Evolutionary conservation across 352 stramenopile genomes (phyloP), one percentile per base, ranked within the genome.

Genomic region (Phytophthora macrochlamydospora): DNA sequence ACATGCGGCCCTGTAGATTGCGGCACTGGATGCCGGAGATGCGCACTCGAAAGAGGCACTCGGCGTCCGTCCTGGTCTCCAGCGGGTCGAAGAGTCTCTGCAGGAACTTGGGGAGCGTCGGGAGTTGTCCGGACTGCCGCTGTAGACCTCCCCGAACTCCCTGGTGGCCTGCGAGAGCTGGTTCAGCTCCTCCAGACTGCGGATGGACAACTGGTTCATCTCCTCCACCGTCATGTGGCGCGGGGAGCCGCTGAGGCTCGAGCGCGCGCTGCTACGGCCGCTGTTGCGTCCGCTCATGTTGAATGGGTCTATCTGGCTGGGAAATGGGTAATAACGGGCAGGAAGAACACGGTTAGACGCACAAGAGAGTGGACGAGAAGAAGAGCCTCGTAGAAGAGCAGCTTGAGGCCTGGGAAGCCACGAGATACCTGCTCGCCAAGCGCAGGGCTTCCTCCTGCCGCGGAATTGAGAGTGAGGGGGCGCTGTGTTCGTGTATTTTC

Each of bases 1-100:
- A 84, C 51, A 89, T 78, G 44, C 87, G 79, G 14, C 80, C 82
- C 58, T 93, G 83, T 12, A 96, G 67, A 67, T 96, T 96, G 31
- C 89, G 86, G 57, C 89, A 96, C 72, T 96, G 89, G 56, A 96
- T 96, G 44, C 87, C 87, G 2, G 83, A 93, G 53, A 96, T 92
- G 2, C 88, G 77, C 48, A 96, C 87, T 43, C 86, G 85, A 53
- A 96, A 96, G 40, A 94, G 71, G 62, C 87, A 94, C 59, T 93
- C 84, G 7, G 75, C 76, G 51, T 90, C 83, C 53, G 61, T 71
- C 53, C 70, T 79, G 32, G 56, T 79, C 46, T 92, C 85, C 7
- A 84, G 56, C 30, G 83, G 77, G 56, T 93, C 85, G 49, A 93
- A 93, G 5, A 93, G 71, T 31, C 67, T 69, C 51, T 85, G 81